phyloP scores from a whole-genome alignment of 257 asterid genomes.

The Petunia axillaris region DNA sequence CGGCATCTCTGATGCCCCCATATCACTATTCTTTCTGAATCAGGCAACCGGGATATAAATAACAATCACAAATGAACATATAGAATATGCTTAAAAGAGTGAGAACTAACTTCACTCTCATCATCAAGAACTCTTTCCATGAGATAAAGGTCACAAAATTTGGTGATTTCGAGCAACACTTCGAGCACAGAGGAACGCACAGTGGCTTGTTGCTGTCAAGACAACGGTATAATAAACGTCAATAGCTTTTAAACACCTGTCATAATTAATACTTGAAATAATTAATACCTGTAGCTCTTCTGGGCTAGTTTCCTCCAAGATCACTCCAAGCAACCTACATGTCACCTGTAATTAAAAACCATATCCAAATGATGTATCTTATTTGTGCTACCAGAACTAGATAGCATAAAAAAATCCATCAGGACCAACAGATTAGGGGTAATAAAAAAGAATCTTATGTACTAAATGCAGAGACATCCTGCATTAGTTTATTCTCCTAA shows the following conservation, averaged over 20 bases:
- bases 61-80: neutral
- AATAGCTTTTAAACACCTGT: constrained; percentile 31
- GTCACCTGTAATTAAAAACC: constrained; percentile 59
- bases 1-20: neutral
- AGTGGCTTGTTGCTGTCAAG: constrained; percentile 85
- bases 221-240: constrained; percentile 19
- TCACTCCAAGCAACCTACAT: constrained; percentile 78
- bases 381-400: neutral
- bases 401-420: neutral
- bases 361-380: constrained; percentile 8
- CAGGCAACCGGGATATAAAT: constrained; percentile 8
- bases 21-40: neutral
- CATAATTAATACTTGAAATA: constrained; percentile 2
- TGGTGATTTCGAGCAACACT: constrained; percentile 86
- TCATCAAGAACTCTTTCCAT: constrained; percentile 97
- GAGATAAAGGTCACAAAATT: constrained; percentile 90
- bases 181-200: constrained; percentile 82
- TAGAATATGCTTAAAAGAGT: constrained; percentile 20
- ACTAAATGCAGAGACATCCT: neutral
- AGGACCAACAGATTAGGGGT: neutral
- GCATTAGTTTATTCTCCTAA: constrained; percentile 10
- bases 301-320: constrained; percentile 80
- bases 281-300: constrained; percentile 85
- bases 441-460: constrained; percentile 1
- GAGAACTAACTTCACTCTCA: constrained; percentile 70